Conservation (phyloP, 2,329 filamentous ascomycete species). For the Nemania diffusa region DNA sequence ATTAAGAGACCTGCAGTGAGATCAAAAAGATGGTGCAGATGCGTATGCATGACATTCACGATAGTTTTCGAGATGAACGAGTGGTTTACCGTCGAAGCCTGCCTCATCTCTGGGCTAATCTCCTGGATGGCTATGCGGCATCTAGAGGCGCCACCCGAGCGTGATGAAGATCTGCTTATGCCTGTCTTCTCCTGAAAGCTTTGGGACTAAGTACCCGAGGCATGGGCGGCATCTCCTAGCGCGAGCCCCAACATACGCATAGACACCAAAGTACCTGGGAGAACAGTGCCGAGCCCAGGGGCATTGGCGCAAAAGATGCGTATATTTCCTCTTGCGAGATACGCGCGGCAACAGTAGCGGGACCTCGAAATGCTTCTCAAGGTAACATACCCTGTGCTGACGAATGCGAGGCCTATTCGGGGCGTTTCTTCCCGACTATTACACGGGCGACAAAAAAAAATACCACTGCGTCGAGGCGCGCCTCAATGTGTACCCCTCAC, state of each 20-base stretch:
- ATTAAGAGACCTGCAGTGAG: not conserved
- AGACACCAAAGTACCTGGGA: constrained; percentile 65
- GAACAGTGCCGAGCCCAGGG: constrained; percentile 69
- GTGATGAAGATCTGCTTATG: constrained; percentile 53
- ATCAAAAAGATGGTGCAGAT: not conserved
- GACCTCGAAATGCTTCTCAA: constrained; percentile 59
- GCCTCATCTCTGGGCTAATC: not conserved
- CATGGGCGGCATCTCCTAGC: constrained; percentile 54
- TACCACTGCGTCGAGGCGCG: constrained; percentile 67
- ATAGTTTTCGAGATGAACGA: not conserved
- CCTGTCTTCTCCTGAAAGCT: constrained; percentile 56
- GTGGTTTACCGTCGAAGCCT: not conserved
- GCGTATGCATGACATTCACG: not conserved
- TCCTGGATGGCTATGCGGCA: constrained; percentile 45
- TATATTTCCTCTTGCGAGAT: constrained; percentile 31
- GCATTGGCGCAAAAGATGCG: constrained; percentile 53
- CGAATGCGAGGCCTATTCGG: constrained; percentile 65
- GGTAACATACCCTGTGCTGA: constrained; percentile 60
- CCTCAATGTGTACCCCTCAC: constrained; percentile 65
- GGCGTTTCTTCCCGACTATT: constrained; percentile 66
- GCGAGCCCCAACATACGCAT: constrained; percentile 59
- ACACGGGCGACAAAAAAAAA: constrained; percentile 58
- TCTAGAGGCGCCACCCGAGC: constrained; percentile 55
- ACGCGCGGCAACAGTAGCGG: constrained; percentile 65
- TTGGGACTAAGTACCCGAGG: constrained; percentile 47